Evolutionary conservation across 139 green algal species (phyloP), one percentile per base, ranked within the genome.

Genomic region (Coelastrella sp.): DNA sequence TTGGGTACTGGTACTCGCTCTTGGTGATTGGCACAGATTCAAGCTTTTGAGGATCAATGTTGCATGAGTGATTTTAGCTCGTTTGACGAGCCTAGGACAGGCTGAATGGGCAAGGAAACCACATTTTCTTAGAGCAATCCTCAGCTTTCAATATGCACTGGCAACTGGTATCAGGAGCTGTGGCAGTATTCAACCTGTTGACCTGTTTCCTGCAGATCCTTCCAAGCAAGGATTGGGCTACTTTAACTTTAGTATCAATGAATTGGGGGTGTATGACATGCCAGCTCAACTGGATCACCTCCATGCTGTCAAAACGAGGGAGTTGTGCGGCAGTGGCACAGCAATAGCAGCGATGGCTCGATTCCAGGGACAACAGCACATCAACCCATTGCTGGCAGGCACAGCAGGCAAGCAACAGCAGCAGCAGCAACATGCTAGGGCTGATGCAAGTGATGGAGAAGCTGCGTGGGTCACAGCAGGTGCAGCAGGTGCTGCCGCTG

Each of bases 241-340:
- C 88, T 99, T 95, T 94, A 43, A 81, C 13, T 99, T 95, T 90
- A 95, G 89, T 45, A 76, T 96, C 30, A 98, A 99, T 78, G 91
- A 98, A 85, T 86, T 98, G 57, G 95, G 87, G 13, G 60, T 94
- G 34, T 66, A 92, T 34, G 96, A 98, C 88, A 79, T 97, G 3
- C 76, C 84, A 2, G 92, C 93, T 11, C 89, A 93, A 86, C 78
- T 99, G 5, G 88, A 97, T 40, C 88, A 91, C 85, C 95, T 99
- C 57, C 94, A 99, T 89, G 68, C 62, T 76, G 85, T 83, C 32
- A 86, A 89, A 48, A 64, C 69, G 48, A 25, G 72, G 25, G 69
- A 84, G 57, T 77, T 79, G 25, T 66, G 27, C 15, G 32, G 73
- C 51, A 64, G 74, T 41, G 48, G 68, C 68, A n/a, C n/a, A 50